phyloP scores from a whole-genome alignment of 1,284 basidiomycete genomes.

The Cystobasidium pallidum region DNA sequence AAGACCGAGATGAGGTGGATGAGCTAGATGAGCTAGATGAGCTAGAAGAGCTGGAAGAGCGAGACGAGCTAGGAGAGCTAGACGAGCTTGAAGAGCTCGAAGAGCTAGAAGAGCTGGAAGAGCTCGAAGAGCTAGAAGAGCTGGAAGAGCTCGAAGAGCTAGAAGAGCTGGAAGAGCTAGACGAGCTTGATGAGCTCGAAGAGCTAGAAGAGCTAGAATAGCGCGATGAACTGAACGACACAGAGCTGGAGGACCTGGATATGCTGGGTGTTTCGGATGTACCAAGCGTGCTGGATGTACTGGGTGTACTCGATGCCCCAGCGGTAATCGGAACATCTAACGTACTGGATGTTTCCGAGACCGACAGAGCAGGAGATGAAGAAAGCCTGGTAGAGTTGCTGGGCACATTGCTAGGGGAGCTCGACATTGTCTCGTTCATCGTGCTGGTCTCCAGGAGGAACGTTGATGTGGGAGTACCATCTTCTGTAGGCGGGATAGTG shows the following conservation, averaged over 20 bases:
- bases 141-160: neutral
- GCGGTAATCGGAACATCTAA: neutral
- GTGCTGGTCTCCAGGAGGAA: neutral
- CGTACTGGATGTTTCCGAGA: too few species aligned
- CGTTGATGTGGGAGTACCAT: neutral
- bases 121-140: neutral
- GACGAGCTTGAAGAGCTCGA: constrained; percentile 1
- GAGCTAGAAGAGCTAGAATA: neutral
- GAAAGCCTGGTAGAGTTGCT: too few species aligned
- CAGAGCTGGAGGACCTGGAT: neutral
- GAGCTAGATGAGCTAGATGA: too few species aligned
- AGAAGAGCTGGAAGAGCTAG: neutral
- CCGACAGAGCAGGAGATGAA: too few species aligned
- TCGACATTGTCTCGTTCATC: too few species aligned
- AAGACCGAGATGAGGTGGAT: too few species aligned
- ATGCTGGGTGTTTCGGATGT: neutral
- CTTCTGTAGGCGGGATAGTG: too few species aligned
- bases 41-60: too few species aligned
- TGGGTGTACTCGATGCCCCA: neutral
- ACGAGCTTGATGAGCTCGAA: neutral
- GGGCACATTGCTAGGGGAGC: too few species aligned
- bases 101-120: neutral
- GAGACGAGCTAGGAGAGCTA: too few species aligned
- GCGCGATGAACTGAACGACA: neutral
- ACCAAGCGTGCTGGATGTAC: neutral